Evolutionary conservation across 179 eudicot species (phyloP), one percentile per base, ranked within the genome.

Genomic region (Vitellaria paradoxa): DNA sequence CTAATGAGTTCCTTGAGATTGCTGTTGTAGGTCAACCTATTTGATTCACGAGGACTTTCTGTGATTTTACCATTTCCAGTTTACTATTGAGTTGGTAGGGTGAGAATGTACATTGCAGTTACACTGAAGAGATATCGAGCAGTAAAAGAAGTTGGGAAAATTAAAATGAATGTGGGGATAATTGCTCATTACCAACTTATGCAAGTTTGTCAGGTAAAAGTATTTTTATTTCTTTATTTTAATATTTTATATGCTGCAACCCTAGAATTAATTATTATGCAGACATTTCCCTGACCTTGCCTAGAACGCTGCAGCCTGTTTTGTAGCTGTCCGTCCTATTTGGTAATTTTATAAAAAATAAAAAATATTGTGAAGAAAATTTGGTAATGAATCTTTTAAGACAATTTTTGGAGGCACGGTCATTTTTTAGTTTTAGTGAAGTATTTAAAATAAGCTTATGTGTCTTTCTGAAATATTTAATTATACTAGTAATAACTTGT

Each of bases 201-300:
- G 89, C 84, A 83, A 87, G 82, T 90, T 83, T 78, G 91, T 74
- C 94, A 90, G 94, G 94, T 90, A 82, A n/a, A 49, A 52, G 20
- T 68, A 18, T 20, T 57, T 12, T 50, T 50, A 14, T 26, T 17
- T 18, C 45, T 21, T 60, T 17, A 12, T 42, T 55, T 72, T 1
- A 55, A 10, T 50, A 26, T 23, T 30, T 64, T 11, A 9, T 23
- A 20, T 61, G 9, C 8, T 10, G 8, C 5, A 15, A 23, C 68
- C 42, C 21, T 50, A 30, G 64, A 52, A 61, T 47, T 62, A 49
- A 8, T 10, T 5, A 23, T 47, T 3, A 6, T 47, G n/a, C 49
- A 61, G 15, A 49, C 26, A 42, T 64, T 64, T 21, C 17, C 40
- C 49, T 50, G 60, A 9, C 10, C 14, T 23, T 49, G 11, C 70